These are phyloP conservation scores for Teratosphaeria gauchensis DNA, from an alignment of 2,329 filamentous ascomycete species.

Conservation along the genomic window DNA sequence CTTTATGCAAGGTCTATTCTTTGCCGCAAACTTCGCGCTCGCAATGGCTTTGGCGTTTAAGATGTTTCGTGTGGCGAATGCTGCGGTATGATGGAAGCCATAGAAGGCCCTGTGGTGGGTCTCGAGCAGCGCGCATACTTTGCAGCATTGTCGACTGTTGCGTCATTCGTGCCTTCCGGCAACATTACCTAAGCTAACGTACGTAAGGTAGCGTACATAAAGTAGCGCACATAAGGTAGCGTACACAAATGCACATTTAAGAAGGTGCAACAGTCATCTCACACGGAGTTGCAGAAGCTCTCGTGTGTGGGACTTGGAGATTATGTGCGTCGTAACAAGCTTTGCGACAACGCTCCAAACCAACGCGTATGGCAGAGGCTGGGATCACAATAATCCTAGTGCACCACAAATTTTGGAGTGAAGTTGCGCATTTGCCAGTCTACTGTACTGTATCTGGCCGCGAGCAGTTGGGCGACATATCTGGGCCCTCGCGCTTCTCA, in stretches of 20 bases:
- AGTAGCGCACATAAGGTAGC: background rate
- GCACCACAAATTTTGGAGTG: too few relatives aligned
- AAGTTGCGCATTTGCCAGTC: background rate
- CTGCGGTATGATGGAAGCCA: background rate
- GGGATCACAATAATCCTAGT: too few relatives aligned
- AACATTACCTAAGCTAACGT: too few relatives aligned
- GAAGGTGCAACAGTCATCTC: background rate
- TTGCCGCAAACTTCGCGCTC: too few relatives aligned
- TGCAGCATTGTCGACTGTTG: background rate
- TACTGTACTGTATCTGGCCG: background rate
- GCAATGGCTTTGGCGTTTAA: too few relatives aligned
- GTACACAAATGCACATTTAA: background rate
- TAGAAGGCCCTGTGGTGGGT: background rate
- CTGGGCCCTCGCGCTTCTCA: background rate
- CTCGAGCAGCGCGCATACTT: background rate
- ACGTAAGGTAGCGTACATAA: background rate
- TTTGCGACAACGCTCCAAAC: too few relatives aligned
- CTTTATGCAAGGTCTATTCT: too few relatives aligned
- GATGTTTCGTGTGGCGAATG: background rate
- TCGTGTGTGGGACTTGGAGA: too few relatives aligned
- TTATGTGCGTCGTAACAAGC: too few relatives aligned
- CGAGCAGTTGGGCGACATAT: background rate
- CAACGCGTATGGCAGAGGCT: too few relatives aligned
- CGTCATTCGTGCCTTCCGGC: background rate
- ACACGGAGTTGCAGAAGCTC: too few relatives aligned